Percentiles rank a stretch among this genome's conserved stretches.
Evolutionary conservation across 1,284 basidiomycete genomes (phyloP).

Genomic region (Cerioporus squamosus): DNA sequence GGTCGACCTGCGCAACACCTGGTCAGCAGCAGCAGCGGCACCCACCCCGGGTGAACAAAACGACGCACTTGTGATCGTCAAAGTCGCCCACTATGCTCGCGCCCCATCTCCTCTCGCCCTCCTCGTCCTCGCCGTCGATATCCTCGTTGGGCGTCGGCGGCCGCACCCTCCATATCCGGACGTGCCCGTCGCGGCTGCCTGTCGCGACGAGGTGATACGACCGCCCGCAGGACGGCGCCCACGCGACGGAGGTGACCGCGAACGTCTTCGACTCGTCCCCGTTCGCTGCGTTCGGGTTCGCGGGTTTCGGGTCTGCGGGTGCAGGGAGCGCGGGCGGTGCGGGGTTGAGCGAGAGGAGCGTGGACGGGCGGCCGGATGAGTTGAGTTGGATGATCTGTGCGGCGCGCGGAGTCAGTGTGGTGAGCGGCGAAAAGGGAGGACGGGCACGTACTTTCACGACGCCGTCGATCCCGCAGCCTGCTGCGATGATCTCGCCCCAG

Average conservation of each 20-base stretch:
- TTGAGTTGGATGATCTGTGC: constrained; percentile 61
- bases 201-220: constrained; percentile 93
- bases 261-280: constrained; percentile 48
- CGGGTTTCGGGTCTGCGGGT: background rate
- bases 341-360: constrained; percentile 39
- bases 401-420: constrained; percentile 1
- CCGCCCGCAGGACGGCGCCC: constrained; percentile 91
- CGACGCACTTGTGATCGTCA: constrained; percentile 74
- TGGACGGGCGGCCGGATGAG: constrained; percentile 49
- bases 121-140: constrained; percentile 38
- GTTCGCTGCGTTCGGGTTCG: background rate
- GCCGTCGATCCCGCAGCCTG: constrained; percentile 72
- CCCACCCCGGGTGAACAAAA: background rate
- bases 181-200: constrained; percentile 83
- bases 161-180: constrained; percentile 84
- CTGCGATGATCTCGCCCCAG: constrained; percentile 89
- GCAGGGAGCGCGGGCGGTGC: constrained; percentile 27
- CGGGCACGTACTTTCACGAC: constrained; percentile 66
- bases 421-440: background rate
- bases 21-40: no score
- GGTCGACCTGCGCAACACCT: constrained; percentile 16
- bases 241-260: constrained; percentile 81
- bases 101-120: constrained; percentile 60
- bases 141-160: constrained; percentile 47
- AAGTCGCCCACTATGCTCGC: constrained; percentile 83